Base-by-base conservation (phyloP, 805 yeast genomes). In the Saccharomycopsis lassenensis region DNA sequence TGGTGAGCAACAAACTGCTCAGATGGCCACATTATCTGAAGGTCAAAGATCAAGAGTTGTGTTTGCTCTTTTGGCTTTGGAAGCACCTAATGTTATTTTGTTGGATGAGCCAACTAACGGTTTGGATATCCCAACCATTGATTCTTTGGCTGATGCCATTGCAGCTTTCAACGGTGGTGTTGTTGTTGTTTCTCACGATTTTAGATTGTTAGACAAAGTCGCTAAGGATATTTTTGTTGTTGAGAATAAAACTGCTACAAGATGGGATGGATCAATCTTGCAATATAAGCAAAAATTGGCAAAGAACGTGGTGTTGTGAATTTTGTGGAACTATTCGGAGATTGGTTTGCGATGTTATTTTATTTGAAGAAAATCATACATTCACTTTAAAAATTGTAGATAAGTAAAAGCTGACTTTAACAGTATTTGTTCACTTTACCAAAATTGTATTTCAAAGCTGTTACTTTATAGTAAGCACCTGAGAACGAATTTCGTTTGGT, bases 71-170 rank as follows among this genome's bases (percentile, higher is more conserved):
- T 73, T 91, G 55, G 98, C 98, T 35, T 70, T 91, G 49, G 96
- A 91, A 65, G 67, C 82, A 46, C 98, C 98, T 55, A 91, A 91
- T 65, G 84, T 91, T 61, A 69, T 91, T 52, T 67, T 91, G 57
- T 70, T 91, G 65, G 98, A 91, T 70, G 98, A 91, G 78, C 98
- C 98, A 74, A 91, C 98, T 49, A 91, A 91, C 73, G 97, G 97
- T 72, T 71, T 91, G 63, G 98, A 91, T 70, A 89, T 91, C 52
- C 86, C 96, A 55, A 87, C 98, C 35, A 91, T 91, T 57, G 98
- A 91, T 64, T 91, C 98, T 29, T 70, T 91, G 53, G 98, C 96
- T 36, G 94, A 81, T 39, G 98, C 98, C 47, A 89, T 91, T 58
- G 78, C 86, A 48, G 80, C 74, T 22, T 91, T 83, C 71, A 82